phyloP scores from a whole-genome alignment of 345 rosid species.

The Eucalyptus microcorys region DNA sequence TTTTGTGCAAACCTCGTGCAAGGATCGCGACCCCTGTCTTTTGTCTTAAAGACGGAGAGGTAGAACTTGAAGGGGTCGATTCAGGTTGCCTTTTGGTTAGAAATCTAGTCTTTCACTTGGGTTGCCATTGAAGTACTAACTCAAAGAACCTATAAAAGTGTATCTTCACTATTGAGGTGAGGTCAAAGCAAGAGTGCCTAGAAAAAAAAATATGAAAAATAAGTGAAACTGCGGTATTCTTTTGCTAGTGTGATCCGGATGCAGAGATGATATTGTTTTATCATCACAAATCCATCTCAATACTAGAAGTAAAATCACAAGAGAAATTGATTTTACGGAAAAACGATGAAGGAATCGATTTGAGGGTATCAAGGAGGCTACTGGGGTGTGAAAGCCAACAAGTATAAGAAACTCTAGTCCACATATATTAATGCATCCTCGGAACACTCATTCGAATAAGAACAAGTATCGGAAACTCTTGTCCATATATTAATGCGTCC shows the following conservation, averaged over 20 bases:
- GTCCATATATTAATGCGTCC: no score
- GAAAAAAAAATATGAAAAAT: neutral
- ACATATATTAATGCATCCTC: no score
- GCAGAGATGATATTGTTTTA: neutral
- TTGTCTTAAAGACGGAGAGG: accelerated
- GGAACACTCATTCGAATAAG: no score
- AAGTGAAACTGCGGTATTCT: neutral
- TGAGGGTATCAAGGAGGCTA: neutral
- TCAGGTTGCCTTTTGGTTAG: neutral
- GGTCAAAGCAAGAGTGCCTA: neutral
- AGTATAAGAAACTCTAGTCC: slow-evolving; percentile 74
- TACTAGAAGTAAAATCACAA: neutral
- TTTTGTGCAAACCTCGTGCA: accelerated
- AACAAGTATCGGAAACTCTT: slow-evolving; percentile 82
- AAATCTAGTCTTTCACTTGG: neutral
- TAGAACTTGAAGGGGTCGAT: accelerated
- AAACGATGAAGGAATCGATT: neutral
- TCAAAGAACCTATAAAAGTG: accelerated
- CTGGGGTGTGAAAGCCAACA: neutral
- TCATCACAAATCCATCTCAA: neutral
- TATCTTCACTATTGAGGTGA: neutral
- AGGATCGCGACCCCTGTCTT: accelerated
- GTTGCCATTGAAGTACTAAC: accelerated
- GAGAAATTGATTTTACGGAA: neutral
- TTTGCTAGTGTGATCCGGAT: neutral